Conservation (phyloP, 2,329 filamentous ascomycete genomes). For the Coleophoma cylindrospora region DNA sequence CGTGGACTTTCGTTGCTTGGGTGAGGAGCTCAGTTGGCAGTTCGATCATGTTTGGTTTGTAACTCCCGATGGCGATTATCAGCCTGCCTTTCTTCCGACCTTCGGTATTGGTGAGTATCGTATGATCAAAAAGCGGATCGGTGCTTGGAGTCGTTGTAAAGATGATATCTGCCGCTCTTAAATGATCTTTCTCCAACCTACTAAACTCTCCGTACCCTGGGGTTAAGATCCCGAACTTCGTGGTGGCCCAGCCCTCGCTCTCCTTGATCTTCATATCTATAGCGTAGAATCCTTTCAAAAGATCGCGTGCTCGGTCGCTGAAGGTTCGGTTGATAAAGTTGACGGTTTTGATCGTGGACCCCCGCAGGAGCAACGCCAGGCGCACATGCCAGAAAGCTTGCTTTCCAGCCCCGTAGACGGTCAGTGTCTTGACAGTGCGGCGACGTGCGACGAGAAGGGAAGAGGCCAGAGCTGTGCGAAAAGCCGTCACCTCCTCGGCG, state of each 20-base stretch:
- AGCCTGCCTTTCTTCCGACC: conserved; percentile 66
- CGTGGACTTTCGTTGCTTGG: conserved; percentile 52
- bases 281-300: conserved; percentile 43
- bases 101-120: conserved; percentile 67
- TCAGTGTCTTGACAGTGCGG: conserved; percentile 65
- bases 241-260: conserved; percentile 56
- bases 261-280: conserved; percentile 39
- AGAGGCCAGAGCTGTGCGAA: conserved; percentile 71
- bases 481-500: conserved; percentile 71
- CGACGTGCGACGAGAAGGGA: conserved; percentile 63
- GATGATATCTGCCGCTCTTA: conserved; percentile 72
- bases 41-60: conserved; percentile 73
- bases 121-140: conserved; percentile 68
- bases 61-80: conserved; percentile 68
- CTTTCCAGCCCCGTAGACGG: conserved; percentile 81
- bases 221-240: conserved; percentile 66
- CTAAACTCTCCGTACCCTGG: conserved; percentile 64
- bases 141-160: conserved; percentile 83
- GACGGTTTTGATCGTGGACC: conserved; percentile 67
- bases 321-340: conserved; percentile 79
- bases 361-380: conserved; percentile 70
- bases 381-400: conserved; percentile 96
- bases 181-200: conserved; percentile 63
- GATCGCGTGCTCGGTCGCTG: conserved; percentile 46
- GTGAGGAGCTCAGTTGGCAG: conserved; percentile 71